Evolutionary conservation across 805 yeast genomes (phyloP).

Genomic region (Kazachstania kunashirensis): DNA sequence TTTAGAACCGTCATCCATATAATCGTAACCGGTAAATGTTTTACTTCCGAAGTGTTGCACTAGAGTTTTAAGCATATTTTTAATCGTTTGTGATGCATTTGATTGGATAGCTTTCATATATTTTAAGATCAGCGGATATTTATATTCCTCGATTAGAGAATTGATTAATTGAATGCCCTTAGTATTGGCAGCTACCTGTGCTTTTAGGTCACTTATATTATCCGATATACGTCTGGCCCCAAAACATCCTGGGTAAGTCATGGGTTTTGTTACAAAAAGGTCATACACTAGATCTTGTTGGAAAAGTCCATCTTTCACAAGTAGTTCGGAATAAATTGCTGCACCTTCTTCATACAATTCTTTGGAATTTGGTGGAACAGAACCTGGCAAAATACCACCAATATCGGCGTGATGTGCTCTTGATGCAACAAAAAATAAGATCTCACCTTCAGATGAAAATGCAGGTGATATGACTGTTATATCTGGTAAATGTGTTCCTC

Average conservation of each 20-base stretch:
- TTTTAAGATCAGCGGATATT: slow-evolving; percentile 45
- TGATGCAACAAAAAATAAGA: slow-evolving; percentile 83
- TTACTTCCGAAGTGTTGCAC: slow-evolving; percentile 34
- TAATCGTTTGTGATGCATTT: slow-evolving; percentile 69
- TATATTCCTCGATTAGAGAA: slow-evolving; percentile 52
- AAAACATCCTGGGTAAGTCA: slow-evolving; percentile 74
- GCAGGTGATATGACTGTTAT: slow-evolving; percentile 91
- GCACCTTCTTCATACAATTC: slow-evolving; percentile 88
- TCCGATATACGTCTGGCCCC: slow-evolving; percentile 82
- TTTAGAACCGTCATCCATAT: slow-evolving; percentile 73
- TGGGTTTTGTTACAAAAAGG: slow-evolving; percentile 61
- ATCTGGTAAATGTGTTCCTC: slow-evolving; percentile 86
- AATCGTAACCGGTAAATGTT: slow-evolving; percentile 46
- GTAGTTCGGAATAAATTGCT: slow-evolving; percentile 64
- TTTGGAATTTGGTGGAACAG: slow-evolving; percentile 89
- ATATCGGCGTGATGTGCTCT: slow-evolving; percentile 96
- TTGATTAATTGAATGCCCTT: slow-evolving; percentile 67
- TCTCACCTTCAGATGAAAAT: slow-evolving; percentile 43
- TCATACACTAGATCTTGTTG: slow-evolving; percentile 61
- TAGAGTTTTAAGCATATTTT: slow-evolving; percentile 39
- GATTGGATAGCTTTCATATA: slow-evolving; percentile 79
- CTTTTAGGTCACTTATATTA: slow-evolving; percentile 73
- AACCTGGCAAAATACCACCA: slow-evolving; percentile 86
- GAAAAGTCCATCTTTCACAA: slow-evolving; percentile 63
- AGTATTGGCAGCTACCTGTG: slow-evolving; percentile 82